These are phyloP conservation scores for Ceratobasidium sp. DNA, from an alignment of 1,284 basidiomycete species.

Conservation along the genomic window DNA sequence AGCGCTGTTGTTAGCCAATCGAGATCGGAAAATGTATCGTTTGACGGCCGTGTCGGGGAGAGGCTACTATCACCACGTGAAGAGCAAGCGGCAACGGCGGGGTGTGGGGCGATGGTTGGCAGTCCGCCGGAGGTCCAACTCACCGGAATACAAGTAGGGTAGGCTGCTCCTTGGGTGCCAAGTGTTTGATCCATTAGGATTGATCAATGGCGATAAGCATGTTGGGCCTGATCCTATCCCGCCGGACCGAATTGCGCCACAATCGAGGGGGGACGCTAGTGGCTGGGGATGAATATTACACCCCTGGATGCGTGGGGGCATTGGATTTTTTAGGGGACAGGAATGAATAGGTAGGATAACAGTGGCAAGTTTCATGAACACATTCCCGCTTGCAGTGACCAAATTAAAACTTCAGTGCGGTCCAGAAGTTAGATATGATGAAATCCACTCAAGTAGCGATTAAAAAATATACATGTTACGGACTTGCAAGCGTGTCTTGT, in stretches of 20 bases:
- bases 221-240: too few relatives aligned
- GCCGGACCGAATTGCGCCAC: too few relatives aligned
- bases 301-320: slow-evolving; percentile 10
- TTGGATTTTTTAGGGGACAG: background rate
- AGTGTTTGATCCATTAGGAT: too few relatives aligned
- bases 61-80: background rate
- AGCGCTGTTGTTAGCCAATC: background rate
- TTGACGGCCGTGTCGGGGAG: background rate
- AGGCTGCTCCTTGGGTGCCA: background rate
- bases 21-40: background rate
- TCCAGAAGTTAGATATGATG: too few relatives aligned
- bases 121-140: background rate
- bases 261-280: background rate
- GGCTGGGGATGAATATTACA: background rate
- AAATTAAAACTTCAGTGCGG: too few relatives aligned
- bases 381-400: too few relatives aligned
- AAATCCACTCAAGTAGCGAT: background rate
- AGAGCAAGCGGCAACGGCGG: background rate
- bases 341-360: too few relatives aligned
- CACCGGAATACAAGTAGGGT: background rate
- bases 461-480: background rate
- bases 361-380: too few relatives aligned
- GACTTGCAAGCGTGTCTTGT: slow-evolving; percentile 3
- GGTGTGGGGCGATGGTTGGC: background rate
- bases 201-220: too few relatives aligned